phyloP scores from a whole-genome alignment of 352 stramenopile species.

The Globisporangium acanthophoron region DNA sequence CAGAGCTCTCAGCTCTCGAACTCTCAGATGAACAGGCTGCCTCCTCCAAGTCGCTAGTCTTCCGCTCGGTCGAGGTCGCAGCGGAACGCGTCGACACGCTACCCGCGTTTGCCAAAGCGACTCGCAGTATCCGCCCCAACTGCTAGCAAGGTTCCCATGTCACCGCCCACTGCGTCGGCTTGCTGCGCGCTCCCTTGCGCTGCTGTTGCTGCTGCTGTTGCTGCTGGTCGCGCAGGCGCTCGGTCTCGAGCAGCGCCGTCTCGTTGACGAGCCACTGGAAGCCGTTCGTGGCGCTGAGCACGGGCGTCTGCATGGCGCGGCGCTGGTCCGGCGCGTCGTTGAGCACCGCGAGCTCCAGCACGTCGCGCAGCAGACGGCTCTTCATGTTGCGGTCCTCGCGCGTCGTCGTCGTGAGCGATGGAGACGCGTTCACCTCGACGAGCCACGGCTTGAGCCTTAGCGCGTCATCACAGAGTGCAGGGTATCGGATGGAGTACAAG shows the following conservation, averaged over 20 bases:
- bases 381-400: slow-evolving; percentile 78
- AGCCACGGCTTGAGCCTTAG: slow-evolving; percentile 87
- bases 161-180: slow-evolving; percentile 33
- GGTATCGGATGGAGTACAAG: no score
- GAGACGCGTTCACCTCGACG: slow-evolving; percentile 85
- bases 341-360: slow-evolving; percentile 58
- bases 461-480: no score
- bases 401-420: slow-evolving; percentile 67
- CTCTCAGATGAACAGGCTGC: no score
- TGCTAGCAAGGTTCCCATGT: background rate
- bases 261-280: slow-evolving; percentile 78
- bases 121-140: no score
- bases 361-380: slow-evolving; percentile 58
- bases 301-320: slow-evolving; percentile 27
- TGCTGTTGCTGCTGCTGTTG: slow-evolving; percentile 16
- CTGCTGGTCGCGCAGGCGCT: slow-evolving; percentile 20
- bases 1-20: no score
- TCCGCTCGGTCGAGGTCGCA: no score
- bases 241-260: slow-evolving; percentile 41
- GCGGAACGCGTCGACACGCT: no score
- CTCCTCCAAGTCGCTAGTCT: no score
- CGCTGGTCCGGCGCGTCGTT: slow-evolving; percentile 42
- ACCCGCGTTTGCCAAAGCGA: no score
- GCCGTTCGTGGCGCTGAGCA: slow-evolving; percentile 50
- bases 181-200: slow-evolving; percentile 41